phyloP scores from a whole-genome alignment of 106 monocot species.

The Phalaenopsis aphrodite region DNA sequence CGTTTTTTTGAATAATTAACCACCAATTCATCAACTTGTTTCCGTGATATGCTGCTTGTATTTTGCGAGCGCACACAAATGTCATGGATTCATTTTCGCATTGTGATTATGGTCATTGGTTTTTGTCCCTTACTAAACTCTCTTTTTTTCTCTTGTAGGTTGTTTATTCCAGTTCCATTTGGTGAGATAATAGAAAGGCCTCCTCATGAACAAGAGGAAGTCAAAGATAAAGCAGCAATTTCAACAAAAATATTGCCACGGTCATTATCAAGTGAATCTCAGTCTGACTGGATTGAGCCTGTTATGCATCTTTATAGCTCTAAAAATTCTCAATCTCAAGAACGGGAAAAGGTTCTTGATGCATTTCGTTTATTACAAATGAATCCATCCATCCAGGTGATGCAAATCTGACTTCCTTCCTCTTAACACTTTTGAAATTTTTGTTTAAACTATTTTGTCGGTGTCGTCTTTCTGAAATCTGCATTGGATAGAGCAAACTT shows the following conservation, averaged over 20 bases:
- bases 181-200: constrained; percentile 22
- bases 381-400: constrained; percentile 58
- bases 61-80: not conserved
- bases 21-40: not conserved
- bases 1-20: not conserved
- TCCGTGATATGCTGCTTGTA: not conserved
- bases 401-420: not conserved
- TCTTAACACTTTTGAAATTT: not conserved
- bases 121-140: not conserved
- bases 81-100: not conserved
- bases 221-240: constrained; percentile 14
- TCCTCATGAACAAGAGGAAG: constrained; percentile 2
- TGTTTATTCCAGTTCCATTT: constrained; percentile 23
- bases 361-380: constrained; percentile 44
- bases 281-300: constrained; percentile 60
- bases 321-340: constrained; percentile 12
- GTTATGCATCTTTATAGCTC: constrained; percentile 28
- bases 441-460: not conserved
- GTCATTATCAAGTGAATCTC: constrained; percentile 17
- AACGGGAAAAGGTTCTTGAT: constrained; percentile 35
- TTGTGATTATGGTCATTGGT: not conserved
- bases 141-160: constrained; percentile 12
- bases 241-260: constrained; percentile 2
- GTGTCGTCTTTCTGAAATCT: not conserved
- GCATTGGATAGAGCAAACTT: not conserved